Evolutionary conservation across 352 stramenopile genomes (phyloP), one percentile per base, ranked within the genome.

Genomic region (Thalassiosira ordinaria): DNA sequence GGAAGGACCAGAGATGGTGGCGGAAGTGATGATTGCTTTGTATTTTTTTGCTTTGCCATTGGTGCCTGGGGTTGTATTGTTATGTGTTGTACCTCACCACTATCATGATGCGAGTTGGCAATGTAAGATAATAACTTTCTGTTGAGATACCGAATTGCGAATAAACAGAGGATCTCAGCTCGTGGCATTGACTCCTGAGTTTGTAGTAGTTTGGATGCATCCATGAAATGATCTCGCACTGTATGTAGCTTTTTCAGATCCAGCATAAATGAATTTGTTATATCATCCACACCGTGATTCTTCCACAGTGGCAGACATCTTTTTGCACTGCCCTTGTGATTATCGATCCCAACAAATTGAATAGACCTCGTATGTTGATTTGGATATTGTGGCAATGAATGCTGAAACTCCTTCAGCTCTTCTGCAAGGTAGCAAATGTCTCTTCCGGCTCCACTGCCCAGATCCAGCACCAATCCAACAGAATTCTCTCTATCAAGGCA

Each of bases 391-490:
- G 63, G 14, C 16, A 63, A 37, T 52, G 59, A 62, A 70, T 71
- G 47, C 22, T 72, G 41, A 62, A 60, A 73, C 2, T 76, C 39
- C 46, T 85, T 76, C 11, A 89, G 61, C 74, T 92, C 74, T 80
- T 93, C 89, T 4, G 86, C 89, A 18, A 93, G 66, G 76, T 89
- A 93, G 13, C 76, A 87, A 52, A 91, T 82, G 71, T 93, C 89
- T 64, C 89, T 47, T 39, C 86, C 89, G 20, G 85, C 74, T 31
- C 89, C 89, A 70, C 82, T 82, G n/a, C 84, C 89, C 26, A 93
- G 61, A 83, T 93, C 89, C 67, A 80, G 85, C 39, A 93, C 74
- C 72, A 72, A 35, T 44, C 63, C 59, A 27, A 37, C 29, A 37
- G 33, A 47, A 29, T n/a, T 56, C 22, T 46, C 14, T 33, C 53